A percentile compares a stretch with the other conserved stretches of the same genome.
phyloP scores from a whole-genome alignment of 805 yeast genomes.

The Pichia occidentalis region DNA sequence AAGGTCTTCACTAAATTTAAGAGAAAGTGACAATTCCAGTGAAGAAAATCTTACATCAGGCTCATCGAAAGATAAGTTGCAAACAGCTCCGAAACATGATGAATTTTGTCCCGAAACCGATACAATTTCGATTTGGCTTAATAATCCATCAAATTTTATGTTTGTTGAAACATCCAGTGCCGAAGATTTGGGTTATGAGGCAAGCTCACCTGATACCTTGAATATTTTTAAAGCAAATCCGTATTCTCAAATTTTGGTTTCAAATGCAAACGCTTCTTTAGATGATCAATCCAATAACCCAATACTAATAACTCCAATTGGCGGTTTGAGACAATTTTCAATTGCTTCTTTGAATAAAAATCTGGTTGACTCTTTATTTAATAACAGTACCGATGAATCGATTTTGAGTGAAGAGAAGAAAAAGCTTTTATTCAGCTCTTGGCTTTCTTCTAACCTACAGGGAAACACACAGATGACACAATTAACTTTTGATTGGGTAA shows the following conservation, averaged over 20 bases:
- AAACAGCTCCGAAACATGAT: not conserved
- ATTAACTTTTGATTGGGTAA: constrained; percentile 28
- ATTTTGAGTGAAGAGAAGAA: constrained; percentile 13
- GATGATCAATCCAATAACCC: constrained; percentile 14
- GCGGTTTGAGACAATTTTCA: constrained; percentile 37
- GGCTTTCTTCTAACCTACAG: constrained; percentile 19
- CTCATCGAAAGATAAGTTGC: not conserved
- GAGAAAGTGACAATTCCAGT: not conserved
- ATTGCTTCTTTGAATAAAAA: constrained; percentile 23
- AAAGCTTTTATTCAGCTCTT: constrained; percentile 14
- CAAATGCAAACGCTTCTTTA: constrained; percentile 9
- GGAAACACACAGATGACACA: constrained; percentile 30
- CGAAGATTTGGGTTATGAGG: constrained; percentile 2
- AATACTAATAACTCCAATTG: constrained; percentile 34
- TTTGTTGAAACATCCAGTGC: constrained; percentile 10
- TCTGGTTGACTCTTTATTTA: constrained; percentile 19
- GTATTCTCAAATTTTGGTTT: constrained; percentile 17
- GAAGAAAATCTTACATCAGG: constrained; percentile 1
- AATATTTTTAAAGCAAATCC: constrained; percentile 13
- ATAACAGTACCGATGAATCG: not conserved
- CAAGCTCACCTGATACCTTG: not conserved
- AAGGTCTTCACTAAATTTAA: constrained; percentile 15
- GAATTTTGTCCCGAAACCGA: constrained; percentile 27
- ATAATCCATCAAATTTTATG: constrained; percentile 22
- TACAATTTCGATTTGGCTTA: constrained; percentile 26